Base-by-base conservation (phyloP, 345 rosid species). In the Passiflora organensis region DNA sequence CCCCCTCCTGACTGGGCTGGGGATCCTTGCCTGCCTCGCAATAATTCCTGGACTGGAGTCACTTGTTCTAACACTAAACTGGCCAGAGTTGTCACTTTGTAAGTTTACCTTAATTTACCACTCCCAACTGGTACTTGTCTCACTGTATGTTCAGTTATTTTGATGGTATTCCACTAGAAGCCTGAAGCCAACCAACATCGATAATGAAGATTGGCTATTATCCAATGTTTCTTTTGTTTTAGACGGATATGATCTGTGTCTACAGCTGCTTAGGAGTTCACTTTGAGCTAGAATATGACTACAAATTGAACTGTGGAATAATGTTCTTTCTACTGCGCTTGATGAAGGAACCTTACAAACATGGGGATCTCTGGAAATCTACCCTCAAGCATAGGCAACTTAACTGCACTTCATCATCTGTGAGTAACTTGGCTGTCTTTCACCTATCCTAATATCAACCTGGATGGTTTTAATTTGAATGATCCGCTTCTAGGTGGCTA, bases 31-130 rank as follows among this genome's bases (percentile, higher is more conserved):
- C 72, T 86, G 57, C 99, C 99, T 69, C 59, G 18, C 2, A 70
- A 72, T 18, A 70, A 86, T 67, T 84, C 96, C 1, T 93, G 96
- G 99, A 86, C 95, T 18, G 99, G 99, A 23, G 73, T 93, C 57
- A 32, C 79, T 44, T 93, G 99, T 67, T 80, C 89, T 58, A 56
- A 64, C 23, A 82, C 77, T 51, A 56, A 55, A 38, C n/a, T 59
- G 38, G 60, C 79, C 15, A 75, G 95, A 78, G 80, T 89, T 38
- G 53, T 71, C 51, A 44, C 79, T 38, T 32, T 89, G 99, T 89
- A 84, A 80, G 96, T 74, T 53, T 19, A 16, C 14, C 25, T 39
- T 45, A 44, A 57, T 25, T 58, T 63, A 58, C 20, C 18, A 50
- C 52, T 15, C 5, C 9, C 43, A 41, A 12, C 1, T 41, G 9